Base-by-base conservation (phyloP, 805 yeast species). In the Wickerhamomyces mucosus region DNA sequence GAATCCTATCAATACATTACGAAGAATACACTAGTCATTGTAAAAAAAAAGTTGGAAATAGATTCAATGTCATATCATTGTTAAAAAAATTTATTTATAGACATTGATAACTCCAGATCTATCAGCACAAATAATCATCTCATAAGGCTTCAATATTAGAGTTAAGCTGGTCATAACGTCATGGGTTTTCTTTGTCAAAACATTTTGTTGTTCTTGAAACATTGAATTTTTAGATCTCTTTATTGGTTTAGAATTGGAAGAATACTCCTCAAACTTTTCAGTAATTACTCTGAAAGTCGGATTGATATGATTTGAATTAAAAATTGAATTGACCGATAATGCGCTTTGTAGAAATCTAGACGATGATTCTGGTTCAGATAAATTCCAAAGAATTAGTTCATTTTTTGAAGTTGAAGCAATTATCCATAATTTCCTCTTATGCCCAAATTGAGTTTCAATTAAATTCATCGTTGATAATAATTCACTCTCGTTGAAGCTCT, bases 61-160 rank as follows among this genome's bases (percentile, higher is more conserved):
- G 10, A 20, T 9, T 20, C 11, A 20, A 11, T 20, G 21, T 20
- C 11, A 9, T 20, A 20, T 20, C 11, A 20, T 20, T 11, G 21
- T 20, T 11, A n/a, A n/a, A n/a, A n/a, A n/a, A n/a, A 26, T 4
- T 34, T 45, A 69, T 43, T 62, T 66, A 50, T 71, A 79, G 3
- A 81, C 68, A 46, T 74, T 73, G 20, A 83, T 59, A 3, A 58
- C 60, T 0, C 94, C 94, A 26, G 72, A 65, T 34, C 84, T 57
- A 42, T 82, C 94, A 3, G 60, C 84, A 3, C 80, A 63, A 4
- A 82, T 56, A 3, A 81, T 50, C 73, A 81, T 67, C 25, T 69
- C 72, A 36, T 65, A 68, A 0, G 84, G 84, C 8, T 52, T 46
- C 12, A 56, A 40, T 12, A 74, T 50, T 13, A 69, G 45, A 0